These are phyloP conservation scores for Amaranthus hypochondriacus DNA, from an alignment of 148 eudicot species.

Conservation along the genomic window DNA sequence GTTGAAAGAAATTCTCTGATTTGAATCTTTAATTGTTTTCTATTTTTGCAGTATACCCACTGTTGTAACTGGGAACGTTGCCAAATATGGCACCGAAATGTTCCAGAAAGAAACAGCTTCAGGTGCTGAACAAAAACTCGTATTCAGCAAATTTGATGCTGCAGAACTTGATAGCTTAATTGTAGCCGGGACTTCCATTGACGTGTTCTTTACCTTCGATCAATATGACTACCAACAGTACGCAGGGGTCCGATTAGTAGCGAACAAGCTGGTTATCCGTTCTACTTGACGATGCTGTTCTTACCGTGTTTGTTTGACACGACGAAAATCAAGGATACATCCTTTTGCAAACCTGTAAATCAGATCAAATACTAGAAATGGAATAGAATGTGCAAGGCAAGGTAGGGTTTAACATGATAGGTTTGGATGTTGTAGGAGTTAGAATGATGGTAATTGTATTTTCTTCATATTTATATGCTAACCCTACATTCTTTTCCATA, in stretches of 20 bases:
- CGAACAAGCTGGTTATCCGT: slow-evolving; percentile 62
- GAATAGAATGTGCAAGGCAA: slow-evolving; percentile 7
- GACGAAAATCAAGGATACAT: background rate
- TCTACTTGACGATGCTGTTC: slow-evolving; percentile 29
- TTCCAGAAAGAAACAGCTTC: slow-evolving; percentile 53
- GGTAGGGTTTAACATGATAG: background rate
- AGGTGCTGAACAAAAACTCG: slow-evolving; percentile 42
- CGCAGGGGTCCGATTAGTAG: slow-evolving; percentile 81
- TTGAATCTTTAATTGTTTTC: background rate
- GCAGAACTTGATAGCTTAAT: slow-evolving; percentile 57
- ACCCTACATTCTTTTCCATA: background rate
- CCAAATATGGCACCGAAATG: slow-evolving; percentile 65
- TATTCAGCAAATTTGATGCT: slow-evolving; percentile 61
- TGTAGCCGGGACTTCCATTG: slow-evolving; percentile 48
- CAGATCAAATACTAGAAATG: background rate
- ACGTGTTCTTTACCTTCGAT: slow-evolving; percentile 67
- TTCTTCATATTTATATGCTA: slow-evolving; percentile 4
- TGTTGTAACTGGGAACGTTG: slow-evolving; percentile 40
- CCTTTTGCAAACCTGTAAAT: slow-evolving; percentile 16
- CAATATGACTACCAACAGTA: slow-evolving; percentile 72
- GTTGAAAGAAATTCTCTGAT: background rate
- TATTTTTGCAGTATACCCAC: slow-evolving; percentile 69
- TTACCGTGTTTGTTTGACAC: background rate
- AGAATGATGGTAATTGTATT: slow-evolving; percentile 2
- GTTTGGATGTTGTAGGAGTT: background rate